Evolutionary conservation across 1,139 yeast genomes (phyloP), one percentile per base, ranked within the genome.

Genomic region (Yamadazyma conglobata): DNA sequence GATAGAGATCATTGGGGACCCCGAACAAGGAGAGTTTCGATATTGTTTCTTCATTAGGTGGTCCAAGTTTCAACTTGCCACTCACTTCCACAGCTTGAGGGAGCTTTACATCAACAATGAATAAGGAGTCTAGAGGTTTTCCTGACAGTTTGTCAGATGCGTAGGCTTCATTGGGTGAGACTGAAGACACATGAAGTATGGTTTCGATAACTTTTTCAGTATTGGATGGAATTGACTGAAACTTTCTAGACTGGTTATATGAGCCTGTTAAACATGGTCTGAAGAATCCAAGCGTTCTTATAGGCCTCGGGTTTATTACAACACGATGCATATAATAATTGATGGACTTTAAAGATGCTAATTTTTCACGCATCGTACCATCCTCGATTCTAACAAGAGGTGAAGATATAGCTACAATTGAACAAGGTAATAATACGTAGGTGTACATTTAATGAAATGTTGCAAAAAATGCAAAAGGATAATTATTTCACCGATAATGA

Each of bases 381-480:
- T 11, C 19, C 19, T 4, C 18, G 15, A 27, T 20, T 21, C 20
- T 11, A 26, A 18, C 11, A n/a, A 17, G 5, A 22, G 13, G 25
- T 17, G 21, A 18, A 9, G 28, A 5, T n/a, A 17, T 5, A n/a
- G 28, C 10, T 8, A 17, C 27, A 16, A 14, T 5, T 4, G 6
- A 11, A 27, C 6, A 14, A 9, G 15, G n/a, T n/a, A n/a, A n/a
- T 22, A 23, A 38, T 33, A 43, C 48, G 47, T 45, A 45, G 43
- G 43, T 45, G 47, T 45, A 45, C 50, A 45, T 45, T 44, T 42
- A 30, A 26, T 28, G 25, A 27, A 33, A 33, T 36, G 35, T 34
- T 40, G 40, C 40, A 39, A 33, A 31, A 16, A 24, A 38, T 31
- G 39, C 42, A 40, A 28, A n/a, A 37, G 30, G 36, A 33, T 29